These are phyloP conservation scores for Penicillium turbatum DNA, from an alignment of 495 filamentous ascomycete genomes.

Conservation along the genomic window DNA sequence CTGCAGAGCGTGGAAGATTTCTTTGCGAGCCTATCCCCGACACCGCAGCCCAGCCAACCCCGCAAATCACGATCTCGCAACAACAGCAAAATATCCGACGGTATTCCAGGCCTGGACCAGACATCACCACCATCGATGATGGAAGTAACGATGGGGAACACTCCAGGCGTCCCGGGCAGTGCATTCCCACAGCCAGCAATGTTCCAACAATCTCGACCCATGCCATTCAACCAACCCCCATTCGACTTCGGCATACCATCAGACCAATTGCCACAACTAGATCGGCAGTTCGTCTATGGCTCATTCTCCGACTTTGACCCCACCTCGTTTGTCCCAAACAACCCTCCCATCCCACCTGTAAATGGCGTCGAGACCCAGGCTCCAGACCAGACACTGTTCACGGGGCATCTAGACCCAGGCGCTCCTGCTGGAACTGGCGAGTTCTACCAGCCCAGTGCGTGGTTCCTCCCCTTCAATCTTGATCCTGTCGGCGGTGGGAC, in stretches of 20 bases:
- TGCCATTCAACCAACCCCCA: conserved; percentile 36
- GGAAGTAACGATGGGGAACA: conserved; percentile 35
- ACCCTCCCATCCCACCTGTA: conserved; percentile 25
- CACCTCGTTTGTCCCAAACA: conserved; percentile 33
- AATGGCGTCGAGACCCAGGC: conserved; percentile 23
- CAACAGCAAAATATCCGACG: conserved; percentile 33
- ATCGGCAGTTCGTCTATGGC: conserved; percentile 74
- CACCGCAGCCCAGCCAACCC: conserved; percentile 45
- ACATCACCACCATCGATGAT: conserved; percentile 31
- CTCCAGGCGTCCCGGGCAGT: conserved; percentile 32
- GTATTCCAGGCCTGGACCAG: conserved; percentile 24
- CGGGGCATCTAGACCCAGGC: conserved; percentile 36
- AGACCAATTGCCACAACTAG: conserved; percentile 56
- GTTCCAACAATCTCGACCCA: conserved; percentile 30
- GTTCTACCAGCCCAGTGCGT: conserved; percentile 62
- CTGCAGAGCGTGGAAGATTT: conserved; percentile 94
- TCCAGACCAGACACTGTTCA: conserved; percentile 30
- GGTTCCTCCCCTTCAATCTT: conserved; percentile 95
- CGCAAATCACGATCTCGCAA: conserved; percentile 38
- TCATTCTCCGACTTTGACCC: conserved; percentile 66
- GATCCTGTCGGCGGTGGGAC: conserved; percentile 48
- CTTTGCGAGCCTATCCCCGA: conserved; percentile 76
- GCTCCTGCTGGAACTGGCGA: conserved; percentile 41
- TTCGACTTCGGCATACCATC: conserved; percentile 42
- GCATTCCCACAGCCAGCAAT: conserved; percentile 46